These are phyloP conservation scores for Yarrowia galli DNA, from an alignment of 1,139 yeast genomes.

Conservation along the genomic window DNA sequence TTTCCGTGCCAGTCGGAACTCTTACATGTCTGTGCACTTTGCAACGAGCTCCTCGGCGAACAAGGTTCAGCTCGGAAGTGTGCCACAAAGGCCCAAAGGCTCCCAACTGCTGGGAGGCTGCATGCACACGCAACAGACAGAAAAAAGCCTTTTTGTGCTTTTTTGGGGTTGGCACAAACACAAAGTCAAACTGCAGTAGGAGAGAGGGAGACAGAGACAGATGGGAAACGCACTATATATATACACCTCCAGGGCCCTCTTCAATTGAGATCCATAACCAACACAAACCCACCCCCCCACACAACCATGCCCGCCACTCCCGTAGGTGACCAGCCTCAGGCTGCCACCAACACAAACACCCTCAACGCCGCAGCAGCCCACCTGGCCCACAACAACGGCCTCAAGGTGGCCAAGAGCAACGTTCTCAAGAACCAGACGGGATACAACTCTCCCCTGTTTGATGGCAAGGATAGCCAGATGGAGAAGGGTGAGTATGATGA, in stretches of 20 bases:
- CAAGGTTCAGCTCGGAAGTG: conserved; percentile 20
- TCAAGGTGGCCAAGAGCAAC: conserved; percentile 19
- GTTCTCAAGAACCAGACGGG: conserved; percentile 53
- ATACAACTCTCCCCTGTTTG: conserved; percentile 76
- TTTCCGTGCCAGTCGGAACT: not conserved
- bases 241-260: not conserved
- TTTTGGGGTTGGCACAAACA: conserved; percentile 9
- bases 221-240: conserved; percentile 14
- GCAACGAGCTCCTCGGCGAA: not conserved
- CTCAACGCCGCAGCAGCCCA: conserved; percentile 39
- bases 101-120: not conserved
- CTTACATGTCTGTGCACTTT: conserved; percentile 7
- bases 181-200: not conserved
- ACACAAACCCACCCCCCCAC: conserved; percentile 12
- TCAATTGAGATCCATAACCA: not conserved
- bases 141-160: conserved; percentile 1
- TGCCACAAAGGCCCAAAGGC: conserved; percentile 9
- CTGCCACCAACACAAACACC: conserved; percentile 31
- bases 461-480: conserved; percentile 81
- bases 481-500: conserved; percentile 55
- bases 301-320: conserved; percentile 37
- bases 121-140: conserved; percentile 15
- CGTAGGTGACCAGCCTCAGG: conserved; percentile 38
- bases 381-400: conserved; percentile 38
- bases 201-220: not conserved